Evolutionary conservation across 1,139 yeast genomes (phyloP).

Genomic region (Suhomyces taliae): DNA sequence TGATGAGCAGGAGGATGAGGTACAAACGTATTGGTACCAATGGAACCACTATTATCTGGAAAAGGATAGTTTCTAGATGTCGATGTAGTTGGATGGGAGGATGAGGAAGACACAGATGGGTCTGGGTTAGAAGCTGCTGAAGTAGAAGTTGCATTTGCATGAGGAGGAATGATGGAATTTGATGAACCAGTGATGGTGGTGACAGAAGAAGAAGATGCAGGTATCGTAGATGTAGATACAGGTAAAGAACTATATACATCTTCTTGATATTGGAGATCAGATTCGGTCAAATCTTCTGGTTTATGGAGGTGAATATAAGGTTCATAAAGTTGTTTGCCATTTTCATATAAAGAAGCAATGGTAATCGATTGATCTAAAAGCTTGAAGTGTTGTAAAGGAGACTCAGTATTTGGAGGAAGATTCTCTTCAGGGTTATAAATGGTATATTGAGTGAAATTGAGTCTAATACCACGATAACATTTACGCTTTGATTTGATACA

Average conservation of each 20-base stretch:
- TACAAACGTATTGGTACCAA: too few relatives aligned
- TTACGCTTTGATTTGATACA: slow-evolving; percentile 44
- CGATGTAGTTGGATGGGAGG: too few relatives aligned
- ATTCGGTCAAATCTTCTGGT: slow-evolving; percentile 31
- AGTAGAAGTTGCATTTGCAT: background rate
- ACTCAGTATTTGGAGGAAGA: background rate
- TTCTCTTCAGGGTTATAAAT: slow-evolving; percentile 36
- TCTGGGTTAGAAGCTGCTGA: too few relatives aligned
- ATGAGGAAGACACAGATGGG: too few relatives aligned
- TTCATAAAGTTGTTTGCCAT: slow-evolving; percentile 32
- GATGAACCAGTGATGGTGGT: background rate
- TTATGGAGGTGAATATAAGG: slow-evolving; percentile 35
- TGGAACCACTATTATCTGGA: too few relatives aligned
- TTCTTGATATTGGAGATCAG: slow-evolving; percentile 33
- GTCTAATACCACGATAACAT: slow-evolving; percentile 46
- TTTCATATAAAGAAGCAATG: slow-evolving; percentile 39
- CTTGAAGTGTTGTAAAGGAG: slow-evolving; percentile 1
- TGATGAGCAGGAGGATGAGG: too few relatives aligned
- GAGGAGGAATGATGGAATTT: background rate
- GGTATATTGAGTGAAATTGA: slow-evolving; percentile 47
- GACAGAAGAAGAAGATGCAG: background rate
- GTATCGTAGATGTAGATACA: background rate
- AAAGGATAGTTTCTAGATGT: too few relatives aligned
- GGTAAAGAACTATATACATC: slow-evolving; percentile 19
- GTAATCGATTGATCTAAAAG: slow-evolving; percentile 46